Evolutionary conservation across 768 basidiomycete genomes (phyloP).

Genomic region (Hygrophorus russula): DNA sequence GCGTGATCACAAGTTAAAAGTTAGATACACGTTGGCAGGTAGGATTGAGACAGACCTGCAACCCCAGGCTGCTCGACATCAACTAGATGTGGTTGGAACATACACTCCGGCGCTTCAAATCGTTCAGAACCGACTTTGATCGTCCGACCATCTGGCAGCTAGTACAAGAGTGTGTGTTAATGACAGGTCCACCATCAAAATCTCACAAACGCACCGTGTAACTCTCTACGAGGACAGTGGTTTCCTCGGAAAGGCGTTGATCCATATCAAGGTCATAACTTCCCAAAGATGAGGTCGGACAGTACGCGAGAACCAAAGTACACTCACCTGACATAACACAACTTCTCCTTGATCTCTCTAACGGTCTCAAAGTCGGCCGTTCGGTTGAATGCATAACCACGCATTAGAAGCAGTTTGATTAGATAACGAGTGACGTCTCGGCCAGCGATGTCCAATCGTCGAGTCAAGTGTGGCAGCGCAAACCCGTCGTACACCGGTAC

Average conservation of each 20-base stretch:
- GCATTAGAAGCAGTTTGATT: conserved; percentile 98
- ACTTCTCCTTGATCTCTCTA: conserved; percentile 95
- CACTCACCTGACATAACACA: conserved; percentile 89
- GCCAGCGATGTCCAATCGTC: conserved; percentile 93
- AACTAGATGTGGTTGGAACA: conserved; percentile 99
- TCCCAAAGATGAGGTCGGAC: conserved; percentile 1
- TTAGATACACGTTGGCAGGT: not conserved
- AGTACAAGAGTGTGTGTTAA: conserved; percentile 8
- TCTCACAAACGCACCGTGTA: conserved; percentile 61
- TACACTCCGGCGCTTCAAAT: conserved; percentile 98
- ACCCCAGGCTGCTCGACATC: conserved; percentile 96
- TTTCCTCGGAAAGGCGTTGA: conserved; percentile 88
- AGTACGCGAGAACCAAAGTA: not conserved
- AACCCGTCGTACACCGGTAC: conserved; percentile 98
- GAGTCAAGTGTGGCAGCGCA: conserved; percentile 88
- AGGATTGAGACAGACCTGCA: conserved; percentile 47
- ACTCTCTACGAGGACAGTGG: conserved; percentile 90
- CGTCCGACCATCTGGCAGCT: conserved; percentile 91
- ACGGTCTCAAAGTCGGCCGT: conserved; percentile 99
- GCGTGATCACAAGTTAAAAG: not conserved
- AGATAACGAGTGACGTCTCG: conserved; percentile 97
- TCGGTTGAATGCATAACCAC: conserved; percentile 99
- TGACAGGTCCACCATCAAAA: not conserved
- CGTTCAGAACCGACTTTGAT: conserved; percentile 99
- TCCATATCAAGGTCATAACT: conserved; percentile 98